phyloP scores from a whole-genome alignment of 2,329 filamentous ascomycete genomes.

The Neofusicoccum kwambonambiense region DNA sequence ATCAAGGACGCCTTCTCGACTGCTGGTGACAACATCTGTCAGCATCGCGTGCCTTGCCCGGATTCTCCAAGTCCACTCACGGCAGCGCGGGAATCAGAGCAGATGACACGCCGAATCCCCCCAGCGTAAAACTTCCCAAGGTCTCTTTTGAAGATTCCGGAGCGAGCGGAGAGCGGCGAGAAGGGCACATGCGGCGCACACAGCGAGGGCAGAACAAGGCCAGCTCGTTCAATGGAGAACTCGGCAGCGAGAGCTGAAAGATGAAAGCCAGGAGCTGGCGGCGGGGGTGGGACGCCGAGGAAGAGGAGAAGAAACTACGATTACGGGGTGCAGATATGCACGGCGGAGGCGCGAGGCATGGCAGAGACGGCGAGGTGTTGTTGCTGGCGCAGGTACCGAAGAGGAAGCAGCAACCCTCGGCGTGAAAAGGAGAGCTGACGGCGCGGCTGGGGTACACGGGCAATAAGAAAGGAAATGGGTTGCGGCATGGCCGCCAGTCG shows the following conservation, averaged over 20 bases:
- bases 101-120: not conserved
- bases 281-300: not conserved
- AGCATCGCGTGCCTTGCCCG: not conserved
- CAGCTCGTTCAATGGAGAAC: not conserved
- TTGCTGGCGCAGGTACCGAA: not conserved
- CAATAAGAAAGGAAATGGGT: not conserved
- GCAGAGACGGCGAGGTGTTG: not conserved
- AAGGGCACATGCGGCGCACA: not conserved
- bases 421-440: not conserved
- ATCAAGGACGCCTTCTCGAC: not conserved
- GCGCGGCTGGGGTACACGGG: not conserved
- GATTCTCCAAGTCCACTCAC: not conserved
- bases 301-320: not conserved
- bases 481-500: not conserved
- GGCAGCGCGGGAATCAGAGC: not conserved
- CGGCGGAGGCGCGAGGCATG: not conserved
- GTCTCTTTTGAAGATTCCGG: not conserved
- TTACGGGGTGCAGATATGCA: not conserved
- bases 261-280: not conserved
- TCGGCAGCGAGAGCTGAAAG: not conserved
- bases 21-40: not conserved
- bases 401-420: conserved; percentile 9
- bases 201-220: conserved; percentile 10
- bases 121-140: not conserved
- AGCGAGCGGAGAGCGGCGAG: not conserved